These are phyloP conservation scores for Trichoderma brevicompactum DNA, from an alignment of 2,329 filamentous ascomycete genomes.

Conservation along the genomic window DNA sequence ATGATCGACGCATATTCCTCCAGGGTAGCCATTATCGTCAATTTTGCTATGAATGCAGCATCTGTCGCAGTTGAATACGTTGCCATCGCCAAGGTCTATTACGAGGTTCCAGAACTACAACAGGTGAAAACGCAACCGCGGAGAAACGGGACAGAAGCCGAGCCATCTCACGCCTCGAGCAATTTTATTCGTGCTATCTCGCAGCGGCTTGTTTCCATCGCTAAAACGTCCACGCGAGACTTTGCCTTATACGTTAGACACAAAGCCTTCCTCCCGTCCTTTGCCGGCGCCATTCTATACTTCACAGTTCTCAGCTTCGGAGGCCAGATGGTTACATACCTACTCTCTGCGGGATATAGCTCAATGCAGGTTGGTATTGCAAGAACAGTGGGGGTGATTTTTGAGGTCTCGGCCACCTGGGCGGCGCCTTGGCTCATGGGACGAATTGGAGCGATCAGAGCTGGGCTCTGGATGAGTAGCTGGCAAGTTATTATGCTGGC, in stretches of 20 bases:
- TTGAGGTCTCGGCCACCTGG: slow-evolving; percentile 67
- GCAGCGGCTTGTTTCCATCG: neutral
- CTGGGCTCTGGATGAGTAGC: slow-evolving; percentile 71
- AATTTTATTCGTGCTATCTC: neutral
- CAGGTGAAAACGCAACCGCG: slow-evolving; percentile 31
- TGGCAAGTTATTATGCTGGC: slow-evolving; percentile 66
- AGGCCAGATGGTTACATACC: slow-evolving; percentile 68
- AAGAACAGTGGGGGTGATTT: slow-evolving; percentile 55
- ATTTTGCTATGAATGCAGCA: slow-evolving; percentile 53
- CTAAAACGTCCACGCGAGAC: neutral
- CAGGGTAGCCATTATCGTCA: slow-evolving; percentile 52
- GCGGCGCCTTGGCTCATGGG: slow-evolving; percentile 59
- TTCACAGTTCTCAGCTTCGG: slow-evolving; percentile 63
- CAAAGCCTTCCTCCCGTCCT: slow-evolving; percentile 62
- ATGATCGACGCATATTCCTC: slow-evolving; percentile 56
- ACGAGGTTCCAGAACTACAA: slow-evolving; percentile 37
- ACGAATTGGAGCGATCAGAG: slow-evolving; percentile 61
- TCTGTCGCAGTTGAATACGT: slow-evolving; percentile 59
- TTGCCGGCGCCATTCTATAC: slow-evolving; percentile 63
- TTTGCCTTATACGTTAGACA: slow-evolving; percentile 55
- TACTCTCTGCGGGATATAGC: slow-evolving; percentile 58
- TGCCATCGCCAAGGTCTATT: slow-evolving; percentile 48
- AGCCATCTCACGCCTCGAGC: neutral
- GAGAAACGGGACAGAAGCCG: neutral
- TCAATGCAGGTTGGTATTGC: slow-evolving; percentile 57